Evolutionary conservation across 202 grass and related monocot species (phyloP).

Genomic region (Carex arenaria): DNA sequence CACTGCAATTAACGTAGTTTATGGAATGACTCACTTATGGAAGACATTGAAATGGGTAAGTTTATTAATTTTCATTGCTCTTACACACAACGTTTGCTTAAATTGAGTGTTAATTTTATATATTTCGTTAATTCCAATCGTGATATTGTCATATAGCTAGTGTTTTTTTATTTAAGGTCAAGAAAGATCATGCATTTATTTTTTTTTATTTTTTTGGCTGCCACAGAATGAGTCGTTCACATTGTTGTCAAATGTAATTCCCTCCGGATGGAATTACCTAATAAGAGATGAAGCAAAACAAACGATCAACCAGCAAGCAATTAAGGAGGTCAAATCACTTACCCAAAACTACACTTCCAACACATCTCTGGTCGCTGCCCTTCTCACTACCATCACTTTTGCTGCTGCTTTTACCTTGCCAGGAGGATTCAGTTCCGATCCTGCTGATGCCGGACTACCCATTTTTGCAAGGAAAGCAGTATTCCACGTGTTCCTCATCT

Average conservation of each 20-base stretch:
- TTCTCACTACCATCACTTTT: too few species aligned
- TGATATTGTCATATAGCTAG: background rate
- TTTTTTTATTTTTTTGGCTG: background rate
- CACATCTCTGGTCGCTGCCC: too few species aligned
- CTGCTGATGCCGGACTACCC: too few species aligned
- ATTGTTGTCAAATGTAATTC: background rate
- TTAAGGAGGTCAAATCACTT: background rate
- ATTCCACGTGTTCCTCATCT: background rate
- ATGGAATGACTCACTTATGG: too few species aligned
- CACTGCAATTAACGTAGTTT: too few species aligned
- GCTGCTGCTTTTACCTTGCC: too few species aligned
- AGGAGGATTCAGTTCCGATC: too few species aligned
- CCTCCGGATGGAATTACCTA: background rate
- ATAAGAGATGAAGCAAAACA: background rate
- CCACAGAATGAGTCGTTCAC: slow-evolving; percentile 13
- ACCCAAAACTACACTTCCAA: too few species aligned
- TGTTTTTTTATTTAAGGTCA: background rate
- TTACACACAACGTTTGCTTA: background rate
- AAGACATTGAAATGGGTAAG: slow-evolving; percentile 24
- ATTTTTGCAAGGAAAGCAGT: too few species aligned
- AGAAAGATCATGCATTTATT: background rate
- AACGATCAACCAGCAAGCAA: background rate
- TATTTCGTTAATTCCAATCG: background rate
- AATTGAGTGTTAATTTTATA: background rate
- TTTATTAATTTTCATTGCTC: background rate